phyloP scores from a whole-genome alignment of 2,329 filamentous ascomycete species.

The Fusarium pseudoanthophilum region DNA sequence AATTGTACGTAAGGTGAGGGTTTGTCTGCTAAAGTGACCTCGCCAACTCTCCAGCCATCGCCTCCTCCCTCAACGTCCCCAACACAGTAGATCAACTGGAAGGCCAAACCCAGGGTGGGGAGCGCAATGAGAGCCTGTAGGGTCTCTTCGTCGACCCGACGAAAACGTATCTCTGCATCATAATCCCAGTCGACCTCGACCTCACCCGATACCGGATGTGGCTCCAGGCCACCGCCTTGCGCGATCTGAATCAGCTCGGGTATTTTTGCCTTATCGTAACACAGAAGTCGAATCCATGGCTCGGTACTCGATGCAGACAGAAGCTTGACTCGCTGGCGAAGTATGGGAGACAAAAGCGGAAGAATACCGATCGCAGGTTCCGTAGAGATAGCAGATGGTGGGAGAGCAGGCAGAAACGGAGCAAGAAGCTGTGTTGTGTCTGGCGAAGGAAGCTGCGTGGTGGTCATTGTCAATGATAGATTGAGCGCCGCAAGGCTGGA shows the following conservation, averaged over 20 bases:
- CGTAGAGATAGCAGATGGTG: conserved; percentile 67
- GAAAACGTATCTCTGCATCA: conserved; percentile 71
- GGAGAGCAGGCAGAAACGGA: conserved; percentile 69
- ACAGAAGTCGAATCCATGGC: conserved; percentile 78
- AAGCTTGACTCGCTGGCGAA: conserved; percentile 73
- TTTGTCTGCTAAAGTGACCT: conserved; percentile 70
- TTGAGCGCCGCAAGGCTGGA: not conserved
- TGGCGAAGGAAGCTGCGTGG: conserved; percentile 54
- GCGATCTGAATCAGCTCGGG: conserved; percentile 70
- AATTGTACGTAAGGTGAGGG: conserved; percentile 66
- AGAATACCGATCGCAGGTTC: conserved; percentile 67
- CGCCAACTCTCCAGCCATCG: conserved; percentile 77
- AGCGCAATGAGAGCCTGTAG: conserved; percentile 74
- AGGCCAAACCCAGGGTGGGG: conserved; percentile 68
- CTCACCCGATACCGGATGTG: conserved; percentile 84
- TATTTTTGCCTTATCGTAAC: conserved; percentile 70
- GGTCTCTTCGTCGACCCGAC: conserved; percentile 79
- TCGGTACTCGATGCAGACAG: conserved; percentile 69
- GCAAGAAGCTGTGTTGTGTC: conserved; percentile 61
- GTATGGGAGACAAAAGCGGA: conserved; percentile 71
- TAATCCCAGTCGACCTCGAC: conserved; percentile 77
- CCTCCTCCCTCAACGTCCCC: conserved; percentile 69
- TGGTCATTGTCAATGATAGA: conserved; percentile 41
- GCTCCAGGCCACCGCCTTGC: conserved; percentile 73
- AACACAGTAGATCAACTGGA: conserved; percentile 76